Conservation (phyloP, 345 rosid species). For the Linum lewisii region DNA sequence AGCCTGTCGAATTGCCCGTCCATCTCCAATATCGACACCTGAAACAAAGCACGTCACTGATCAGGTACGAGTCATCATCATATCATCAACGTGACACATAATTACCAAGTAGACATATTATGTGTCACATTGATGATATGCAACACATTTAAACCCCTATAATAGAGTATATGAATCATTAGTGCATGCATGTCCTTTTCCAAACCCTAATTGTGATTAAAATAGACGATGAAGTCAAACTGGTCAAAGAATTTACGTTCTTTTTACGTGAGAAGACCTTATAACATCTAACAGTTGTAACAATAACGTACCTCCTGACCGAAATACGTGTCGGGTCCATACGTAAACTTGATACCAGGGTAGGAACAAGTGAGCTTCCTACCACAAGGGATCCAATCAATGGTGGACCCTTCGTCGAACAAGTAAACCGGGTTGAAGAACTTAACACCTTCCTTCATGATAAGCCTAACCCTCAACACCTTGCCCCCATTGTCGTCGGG, state of each 20-base stretch:
- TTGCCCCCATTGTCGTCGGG: slow-evolving; percentile 91
- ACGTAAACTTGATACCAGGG: slow-evolving; percentile 90
- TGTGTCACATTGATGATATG: not conserved
- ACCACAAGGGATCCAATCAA: slow-evolving; percentile 94
- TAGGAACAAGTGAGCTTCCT: slow-evolving; percentile 97
- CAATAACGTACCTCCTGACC: slow-evolving; percentile 51
- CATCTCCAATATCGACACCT: slow-evolving; percentile 96
- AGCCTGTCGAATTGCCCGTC: slow-evolving; percentile 93
- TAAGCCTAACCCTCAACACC: slow-evolving; percentile 80
- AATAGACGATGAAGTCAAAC: too few relatives aligned
- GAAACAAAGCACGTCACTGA: not conserved
- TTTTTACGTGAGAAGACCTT: not conserved
- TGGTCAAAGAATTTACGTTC: too few relatives aligned
- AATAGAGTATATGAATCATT: too few relatives aligned
- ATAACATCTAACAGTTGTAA: not conserved
- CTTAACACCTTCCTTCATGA: slow-evolving; percentile 91
- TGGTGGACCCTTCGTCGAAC: slow-evolving; percentile 89
- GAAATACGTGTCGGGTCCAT: slow-evolving; percentile 75
- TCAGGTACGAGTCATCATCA: too few relatives aligned
- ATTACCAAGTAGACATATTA: too few relatives aligned
- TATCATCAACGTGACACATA: not conserved
- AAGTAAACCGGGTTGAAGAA: slow-evolving; percentile 80
- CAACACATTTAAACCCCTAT: too few relatives aligned
- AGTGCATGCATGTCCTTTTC: too few relatives aligned
- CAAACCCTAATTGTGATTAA: too few relatives aligned